Evolutionary conservation across 768 basidiomycete genomes (phyloP).

Genomic region (Boletus tylopilopsis): DNA sequence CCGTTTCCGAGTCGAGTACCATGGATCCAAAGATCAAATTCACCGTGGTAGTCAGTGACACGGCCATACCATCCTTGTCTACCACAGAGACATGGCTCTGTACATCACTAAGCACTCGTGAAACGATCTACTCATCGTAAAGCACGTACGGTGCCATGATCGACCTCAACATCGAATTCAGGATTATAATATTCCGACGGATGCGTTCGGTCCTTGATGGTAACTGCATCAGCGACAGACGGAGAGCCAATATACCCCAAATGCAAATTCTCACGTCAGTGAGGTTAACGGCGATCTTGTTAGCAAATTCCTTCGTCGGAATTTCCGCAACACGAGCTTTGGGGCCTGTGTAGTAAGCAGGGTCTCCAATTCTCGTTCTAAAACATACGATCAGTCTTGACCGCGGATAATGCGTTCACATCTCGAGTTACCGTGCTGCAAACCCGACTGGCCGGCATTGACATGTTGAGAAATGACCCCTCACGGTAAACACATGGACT

Average conservation of each 20-base stretch:
- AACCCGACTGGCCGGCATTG: conserved; percentile 48
- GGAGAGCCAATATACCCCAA: not conserved
- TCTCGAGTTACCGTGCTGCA: conserved; percentile 48
- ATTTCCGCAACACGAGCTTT: conserved; percentile 58
- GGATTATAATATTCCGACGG: conserved; percentile 80
- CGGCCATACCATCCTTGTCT: conserved; percentile 84
- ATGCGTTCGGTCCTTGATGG: conserved; percentile 72
- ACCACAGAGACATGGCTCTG: conserved; percentile 84
- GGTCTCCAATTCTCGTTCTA: conserved; percentile 84
- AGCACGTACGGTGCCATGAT: conserved; percentile 72
- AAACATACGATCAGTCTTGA: conserved; percentile 19
- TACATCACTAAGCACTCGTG: conserved; percentile 4
- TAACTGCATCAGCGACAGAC: conserved; percentile 9
- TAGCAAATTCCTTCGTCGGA: conserved; percentile 64
- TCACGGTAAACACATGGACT: conserved; percentile 28
- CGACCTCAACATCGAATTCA: conserved; percentile 66
- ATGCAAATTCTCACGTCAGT: conserved; percentile 68
- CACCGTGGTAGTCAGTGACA: conserved; percentile 82
- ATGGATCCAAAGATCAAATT: conserved; percentile 88
- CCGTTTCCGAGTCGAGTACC: conserved; percentile 83
- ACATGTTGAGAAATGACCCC: conserved; percentile 2
- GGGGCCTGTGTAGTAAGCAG: conserved; percentile 53
- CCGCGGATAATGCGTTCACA: conserved; percentile 8
- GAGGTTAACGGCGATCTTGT: conserved; percentile 58
- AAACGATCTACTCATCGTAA: conserved; percentile 1